Percentiles rank a stretch among this genome's conserved stretches.
These are phyloP conservation scores for Penicillium nucicola DNA, from an alignment of 495 filamentous ascomycete genomes.

Conservation along the genomic window DNA sequence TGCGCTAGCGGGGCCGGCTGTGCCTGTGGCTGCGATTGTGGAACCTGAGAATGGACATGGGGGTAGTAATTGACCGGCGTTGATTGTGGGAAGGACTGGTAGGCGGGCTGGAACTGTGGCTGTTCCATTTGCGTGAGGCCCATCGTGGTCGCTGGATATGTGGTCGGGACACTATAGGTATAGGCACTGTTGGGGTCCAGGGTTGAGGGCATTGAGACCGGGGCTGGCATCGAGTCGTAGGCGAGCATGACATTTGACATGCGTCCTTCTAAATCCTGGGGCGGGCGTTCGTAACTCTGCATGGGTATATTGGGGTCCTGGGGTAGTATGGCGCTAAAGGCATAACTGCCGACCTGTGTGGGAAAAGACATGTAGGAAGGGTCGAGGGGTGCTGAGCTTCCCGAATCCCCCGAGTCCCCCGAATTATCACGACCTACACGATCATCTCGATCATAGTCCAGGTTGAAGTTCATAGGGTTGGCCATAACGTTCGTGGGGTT, in stretches of 20 bases:
- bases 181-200: constrained; percentile 22
- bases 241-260: constrained; percentile 27
- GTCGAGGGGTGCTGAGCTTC: constrained; percentile 7
- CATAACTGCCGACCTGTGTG: constrained; percentile 11
- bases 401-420: neutral
- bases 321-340: constrained; percentile 20
- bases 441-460: constrained; percentile 13
- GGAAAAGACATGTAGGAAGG: constrained; percentile 16
- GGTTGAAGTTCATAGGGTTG: constrained; percentile 13
- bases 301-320: constrained; percentile 17
- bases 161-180: constrained; percentile 23
- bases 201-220: constrained; percentile 22
- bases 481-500: constrained; percentile 23
- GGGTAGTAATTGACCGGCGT: constrained; percentile 6
- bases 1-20: neutral
- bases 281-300: constrained; percentile 12
- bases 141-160: constrained; percentile 21
- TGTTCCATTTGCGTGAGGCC: constrained; percentile 20
- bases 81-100: constrained; percentile 5
- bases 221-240: constrained; percentile 25
- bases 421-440: no score
- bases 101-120: constrained; percentile 14
- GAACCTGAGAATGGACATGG: neutral
- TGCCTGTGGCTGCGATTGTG: neutral
- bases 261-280: constrained; percentile 20